A percentile compares a stretch with the other conserved stretches of the same genome.
Evolutionary conservation across 2,329 filamentous ascomycete species (phyloP).

Genomic region (Plectosphaerella plurivora): DNA sequence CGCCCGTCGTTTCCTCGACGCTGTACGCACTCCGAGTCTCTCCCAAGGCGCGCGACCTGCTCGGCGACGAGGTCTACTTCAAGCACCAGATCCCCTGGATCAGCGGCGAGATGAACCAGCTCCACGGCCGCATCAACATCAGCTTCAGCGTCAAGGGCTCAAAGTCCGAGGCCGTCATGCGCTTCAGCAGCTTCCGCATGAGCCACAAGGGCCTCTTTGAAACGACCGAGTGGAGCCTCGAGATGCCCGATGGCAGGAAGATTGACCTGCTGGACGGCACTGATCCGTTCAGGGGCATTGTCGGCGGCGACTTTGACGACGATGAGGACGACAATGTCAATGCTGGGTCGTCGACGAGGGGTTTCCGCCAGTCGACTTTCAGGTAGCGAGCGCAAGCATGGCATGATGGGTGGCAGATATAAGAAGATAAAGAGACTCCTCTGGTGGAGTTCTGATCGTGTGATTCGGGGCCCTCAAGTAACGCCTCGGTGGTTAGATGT

Average conservation of each 20-base stretch:
- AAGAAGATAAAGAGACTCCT: neutral
- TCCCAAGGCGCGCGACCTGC: constrained; percentile 63
- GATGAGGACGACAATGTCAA: constrained; percentile 30
- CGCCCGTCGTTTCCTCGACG: constrained; percentile 77
- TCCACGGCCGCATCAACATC: constrained; percentile 88
- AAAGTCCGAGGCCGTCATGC: constrained; percentile 65
- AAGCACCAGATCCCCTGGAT: constrained; percentile 78
- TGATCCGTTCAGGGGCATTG: constrained; percentile 61
- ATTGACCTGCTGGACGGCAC: constrained; percentile 71
- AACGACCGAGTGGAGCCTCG: constrained; percentile 86
- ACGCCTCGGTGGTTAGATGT: constrained; percentile 14
- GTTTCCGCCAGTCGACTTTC: constrained; percentile 44
- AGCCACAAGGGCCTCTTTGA: constrained; percentile 63
- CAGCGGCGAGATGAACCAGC: constrained; percentile 82
- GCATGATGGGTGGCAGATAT: neutral
- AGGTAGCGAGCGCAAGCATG: constrained; percentile 13
- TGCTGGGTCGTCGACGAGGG: constrained; percentile 33
- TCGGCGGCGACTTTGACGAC: constrained; percentile 31
- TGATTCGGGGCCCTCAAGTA: constrained; percentile 4
- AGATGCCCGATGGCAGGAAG: constrained; percentile 53
- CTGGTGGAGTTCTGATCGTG: constrained; percentile 5
- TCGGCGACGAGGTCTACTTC: constrained; percentile 88
- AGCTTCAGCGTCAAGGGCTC: constrained; percentile 82
- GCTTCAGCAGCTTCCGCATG: constrained; percentile 72
- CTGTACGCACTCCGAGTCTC: constrained; percentile 89